Base-by-base conservation (phyloP, 768 basidiomycete species). In the Suillus clintonianus region DNA sequence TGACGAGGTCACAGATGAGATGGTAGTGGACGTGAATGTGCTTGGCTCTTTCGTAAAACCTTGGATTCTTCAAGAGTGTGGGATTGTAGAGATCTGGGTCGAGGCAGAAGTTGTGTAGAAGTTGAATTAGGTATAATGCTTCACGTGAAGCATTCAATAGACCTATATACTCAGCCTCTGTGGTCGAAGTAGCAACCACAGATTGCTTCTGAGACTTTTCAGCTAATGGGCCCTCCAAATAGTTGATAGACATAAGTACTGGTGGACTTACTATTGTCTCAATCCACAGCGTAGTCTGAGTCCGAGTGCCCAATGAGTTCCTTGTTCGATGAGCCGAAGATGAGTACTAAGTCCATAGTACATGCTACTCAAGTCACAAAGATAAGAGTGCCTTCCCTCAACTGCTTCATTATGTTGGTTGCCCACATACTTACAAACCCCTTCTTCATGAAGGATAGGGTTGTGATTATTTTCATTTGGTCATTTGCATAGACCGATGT, bases 1-100 rank as follows among this genome's bases (percentile, higher is more conserved):
- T 22, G 22, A 47, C 22, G 5, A 47, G 22, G 30, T 76, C 65
- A 1, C 72, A 65, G 22, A 58, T 67, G 64, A 71, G 67, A 70
- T 76, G 64, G 42, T 69, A 77, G 59, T 79, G 77, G 59, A 74
- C 69, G 4, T 66, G 64, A 14, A 78, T 70, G 59, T 80, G 79
- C 55, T 79, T 79, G 0, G 76, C 65, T 10, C 72, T 43, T 13
- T 69, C 56, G 58, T 80, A 78, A 61, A 69, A 72, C 7, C 58
- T 45, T 8, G 74, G 69, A 36, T 75, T 68, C 34, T 70, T 64
- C 27, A 77, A 60, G 17, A 53, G 47, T 1, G 63, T 64, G 10
- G 74, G 62, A 3, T 37, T 34, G 4, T 47, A 47, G 11, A 47
- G 45, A 0, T 48, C 11, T 2, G 63, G 53, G 4, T 32, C 42